phyloP scores from a whole-genome alignment of 2,329 filamentous ascomycete genomes.

The Fusarium sp. region DNA sequence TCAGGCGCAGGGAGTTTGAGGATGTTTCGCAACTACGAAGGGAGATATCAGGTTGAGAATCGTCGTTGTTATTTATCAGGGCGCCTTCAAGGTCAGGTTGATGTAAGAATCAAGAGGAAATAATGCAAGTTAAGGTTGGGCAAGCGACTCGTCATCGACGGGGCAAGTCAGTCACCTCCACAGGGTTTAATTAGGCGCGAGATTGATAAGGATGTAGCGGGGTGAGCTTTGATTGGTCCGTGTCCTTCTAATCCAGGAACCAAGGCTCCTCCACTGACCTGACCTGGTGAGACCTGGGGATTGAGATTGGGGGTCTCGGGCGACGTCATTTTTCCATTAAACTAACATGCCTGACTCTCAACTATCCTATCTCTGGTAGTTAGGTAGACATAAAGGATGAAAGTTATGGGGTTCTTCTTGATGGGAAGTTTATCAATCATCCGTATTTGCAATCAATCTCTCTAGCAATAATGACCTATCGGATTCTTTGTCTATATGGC shows the following conservation, averaged over 20 bases:
- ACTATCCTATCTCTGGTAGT: not conserved
- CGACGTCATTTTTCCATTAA: conserved; percentile 30
- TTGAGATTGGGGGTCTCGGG: conserved; percentile 6
- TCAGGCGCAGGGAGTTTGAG: conserved; percentile 13
- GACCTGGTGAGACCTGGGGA: conserved; percentile 22
- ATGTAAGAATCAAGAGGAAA: conserved; percentile 17
- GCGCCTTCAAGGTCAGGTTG: conserved; percentile 18
- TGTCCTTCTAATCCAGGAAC: conserved; percentile 39
- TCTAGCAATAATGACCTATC: not conserved
- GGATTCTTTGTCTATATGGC: not conserved
- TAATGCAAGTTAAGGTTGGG: conserved; percentile 25
- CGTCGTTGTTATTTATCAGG: conserved; percentile 23
- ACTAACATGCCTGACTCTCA: not conserved
- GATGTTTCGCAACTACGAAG: not conserved
- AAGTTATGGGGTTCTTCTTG: not conserved
- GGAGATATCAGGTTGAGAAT: not conserved
- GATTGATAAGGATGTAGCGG: conserved; percentile 44
- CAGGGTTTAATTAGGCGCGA: conserved; percentile 29
- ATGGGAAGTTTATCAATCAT: not conserved
- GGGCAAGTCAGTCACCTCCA: conserved; percentile 31
- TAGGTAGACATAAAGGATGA: not conserved
- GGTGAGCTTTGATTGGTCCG: conserved; percentile 36
- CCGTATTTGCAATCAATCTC: not conserved
- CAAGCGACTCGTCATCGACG: conserved; percentile 49
- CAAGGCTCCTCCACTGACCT: conserved; percentile 3